Evolutionary conservation across 352 stramenopile species (phyloP), one percentile per base, ranked within the genome.

Genomic region (Plasmopara muralis): DNA sequence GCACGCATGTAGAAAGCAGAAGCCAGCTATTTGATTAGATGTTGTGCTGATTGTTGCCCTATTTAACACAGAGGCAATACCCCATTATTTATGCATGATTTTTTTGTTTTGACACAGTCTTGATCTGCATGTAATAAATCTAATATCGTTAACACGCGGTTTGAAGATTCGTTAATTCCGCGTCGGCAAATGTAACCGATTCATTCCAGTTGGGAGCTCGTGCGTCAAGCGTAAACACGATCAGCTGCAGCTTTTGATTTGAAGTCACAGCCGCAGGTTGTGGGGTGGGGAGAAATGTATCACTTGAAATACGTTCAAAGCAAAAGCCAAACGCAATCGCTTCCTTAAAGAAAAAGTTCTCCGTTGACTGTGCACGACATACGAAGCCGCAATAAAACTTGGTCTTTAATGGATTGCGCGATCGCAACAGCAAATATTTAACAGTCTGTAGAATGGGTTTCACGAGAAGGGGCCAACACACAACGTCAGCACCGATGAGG

Each of bases 401-500:
- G 33, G 57, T 62, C 12, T 59, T 50, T 18, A 85, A 47, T 10
- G 76, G 66, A 8, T 65, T 45, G 10, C 20, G 29, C 31, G 66
- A 64, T 14, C 60, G 56, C 10, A 77, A 62, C 48, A 85, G 53
- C 56, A 85, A 50, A 47, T 85, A 62, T 55, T 85, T 83, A 50
- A 88, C 73, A 40, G 79, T 87, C 52, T 80, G 71, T 25, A 89
- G 56, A 42, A 88, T 72, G n/a, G 79, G 79, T 37, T 80, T 74
- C 12, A 89, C 68, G 20, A 87, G 67, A 15, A 68, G 69, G 33
- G 77, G 77, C 77, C 79, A 89, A 55, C 77, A 85, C 29, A 88
- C 72, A 18, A 88, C 79, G 50, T 89, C 77, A 2, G 79, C 77
- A 31, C 74, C 77, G 37, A 89, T 64, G 40, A 89, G 41, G 15